These are phyloP conservation scores for Fragaria vesca DNA, from an alignment of 306 rosid species.

Conservation along the genomic window DNA sequence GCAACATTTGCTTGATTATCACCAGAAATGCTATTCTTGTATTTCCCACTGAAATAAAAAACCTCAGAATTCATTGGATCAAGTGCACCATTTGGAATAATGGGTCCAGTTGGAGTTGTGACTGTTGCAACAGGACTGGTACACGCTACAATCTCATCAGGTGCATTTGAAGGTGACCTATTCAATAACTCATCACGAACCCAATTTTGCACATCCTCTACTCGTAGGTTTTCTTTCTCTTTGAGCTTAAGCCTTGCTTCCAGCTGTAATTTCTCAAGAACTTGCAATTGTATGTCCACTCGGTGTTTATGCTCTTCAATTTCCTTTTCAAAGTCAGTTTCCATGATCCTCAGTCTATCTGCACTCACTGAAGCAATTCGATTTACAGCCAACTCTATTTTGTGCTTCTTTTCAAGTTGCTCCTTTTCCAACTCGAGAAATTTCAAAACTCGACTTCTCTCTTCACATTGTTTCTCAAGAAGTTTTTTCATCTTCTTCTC, in stretches of 20 bases:
- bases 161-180: constrained; percentile 22
- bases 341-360: constrained; percentile 37
- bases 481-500: constrained; percentile 44
- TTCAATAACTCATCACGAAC: constrained; percentile 43
- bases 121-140: constrained; percentile 20
- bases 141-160: constrained; percentile 22
- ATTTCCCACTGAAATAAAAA: constrained; percentile 14
- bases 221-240: constrained; percentile 42
- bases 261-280: constrained; percentile 42
- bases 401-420: constrained; percentile 31
- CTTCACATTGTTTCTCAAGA: constrained; percentile 37
- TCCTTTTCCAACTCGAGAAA: constrained; percentile 31
- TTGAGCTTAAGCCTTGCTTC: constrained; percentile 38
- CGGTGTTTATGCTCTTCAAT: constrained; percentile 30
- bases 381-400: constrained; percentile 35
- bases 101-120: constrained; percentile 16
- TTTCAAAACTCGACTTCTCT: constrained; percentile 22
- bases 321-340: constrained; percentile 22
- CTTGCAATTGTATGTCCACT: constrained; percentile 36
- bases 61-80: constrained; percentile 22
- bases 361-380: constrained; percentile 29
- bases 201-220: constrained; percentile 51
- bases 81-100: constrained; percentile 26
- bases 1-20: constrained; percentile 27
- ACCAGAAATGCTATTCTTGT: constrained; percentile 29